A percentile compares a stretch with the other conserved stretches of the same genome.
Evolutionary conservation across 2,329 filamentous ascomycete genomes (phyloP).

Genomic region (Colletotrichum cuscutae): DNA sequence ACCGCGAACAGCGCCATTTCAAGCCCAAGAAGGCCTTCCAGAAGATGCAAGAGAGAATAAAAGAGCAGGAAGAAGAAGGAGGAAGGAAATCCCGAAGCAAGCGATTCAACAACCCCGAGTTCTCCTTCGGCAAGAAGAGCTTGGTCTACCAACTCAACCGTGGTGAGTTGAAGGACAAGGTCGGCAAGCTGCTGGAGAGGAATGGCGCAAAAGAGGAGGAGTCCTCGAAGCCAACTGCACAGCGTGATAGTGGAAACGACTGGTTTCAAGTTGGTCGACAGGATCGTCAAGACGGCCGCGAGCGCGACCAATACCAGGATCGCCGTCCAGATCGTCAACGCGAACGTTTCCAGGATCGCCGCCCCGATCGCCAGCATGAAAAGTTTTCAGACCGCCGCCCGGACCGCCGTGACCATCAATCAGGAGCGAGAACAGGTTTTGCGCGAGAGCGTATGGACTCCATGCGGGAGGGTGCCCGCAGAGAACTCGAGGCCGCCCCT

Average conservation of each 20-base stretch:
- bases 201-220: constrained; percentile 5
- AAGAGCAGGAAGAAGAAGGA: constrained; percentile 44
- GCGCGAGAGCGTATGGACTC: neutral
- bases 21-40: constrained; percentile 65
- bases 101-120: constrained; percentile 62
- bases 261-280: neutral
- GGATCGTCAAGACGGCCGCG: neutral
- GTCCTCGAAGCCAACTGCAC: neutral
- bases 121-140: constrained; percentile 64
- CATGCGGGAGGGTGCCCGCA: constrained; percentile 10
- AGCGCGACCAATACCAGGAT: neutral
- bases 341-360: neutral
- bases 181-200: constrained; percentile 31
- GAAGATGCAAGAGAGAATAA: constrained; percentile 48
- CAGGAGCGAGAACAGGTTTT: neutral
- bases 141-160: constrained; percentile 65
- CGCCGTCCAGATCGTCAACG: neutral
- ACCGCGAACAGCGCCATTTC: constrained; percentile 40
- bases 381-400: neutral
- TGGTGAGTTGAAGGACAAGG: constrained; percentile 50
- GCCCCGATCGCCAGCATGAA: neutral
- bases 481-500: constrained; percentile 1
- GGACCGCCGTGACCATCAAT: neutral
- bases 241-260: neutral
- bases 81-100: constrained; percentile 57